Evolutionary conservation across 192 early-diverging fungal genomes (phyloP), one percentile per base, ranked within the genome.

Genomic region (Chytriomyces confervae): DNA sequence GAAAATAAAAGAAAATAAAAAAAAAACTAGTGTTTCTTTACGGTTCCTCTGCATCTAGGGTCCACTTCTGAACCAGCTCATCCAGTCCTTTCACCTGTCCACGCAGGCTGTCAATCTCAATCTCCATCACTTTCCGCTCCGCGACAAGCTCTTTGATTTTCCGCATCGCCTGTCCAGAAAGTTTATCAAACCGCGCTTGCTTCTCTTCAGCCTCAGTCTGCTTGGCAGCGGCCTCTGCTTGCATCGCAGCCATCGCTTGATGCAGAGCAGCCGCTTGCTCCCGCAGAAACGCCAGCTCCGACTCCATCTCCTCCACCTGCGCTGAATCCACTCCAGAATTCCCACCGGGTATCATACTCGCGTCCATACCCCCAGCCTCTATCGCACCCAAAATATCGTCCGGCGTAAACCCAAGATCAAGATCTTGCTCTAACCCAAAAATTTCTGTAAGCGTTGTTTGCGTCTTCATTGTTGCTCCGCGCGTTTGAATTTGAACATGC

Each of bases 111-210:
- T 84, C 77, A 16, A 84, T 63, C 69, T 81, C 75, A 29, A 83
- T 72, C 68, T 83, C 81, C 76, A 86, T 69, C 24, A 83, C 66
- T 23, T 81, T 77, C 51, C 80, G 27, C 64, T 87, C 86, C 46
- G 75, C 74, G 49, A 87, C 65, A 18, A 87, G 61, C 79, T 88
- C 84, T 71, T 84, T 84, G 61, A 88, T 86, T 81, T 86, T 86
- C 62, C 76, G 77, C 62, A 76, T 83, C 7, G 87, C 84, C 65
- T 80, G 77, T 11, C 57, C 83, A 23, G 69, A 71, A 36, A 86
- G 66, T 65, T 71, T 70, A 43, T 88, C 84, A 80, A 84, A 88
- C 73, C 75, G 70, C 6, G 61, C 62, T 65, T 77, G 71, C 24
- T 83, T 61, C 27, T 61, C 82, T 61, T 86, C 77, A 65, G 76